A percentile compares a stretch with the other conserved stretches of the same genome.
Evolutionary conservation across 768 basidiomycete genomes (phyloP).

Genomic region (Scleroderma citrinum): DNA sequence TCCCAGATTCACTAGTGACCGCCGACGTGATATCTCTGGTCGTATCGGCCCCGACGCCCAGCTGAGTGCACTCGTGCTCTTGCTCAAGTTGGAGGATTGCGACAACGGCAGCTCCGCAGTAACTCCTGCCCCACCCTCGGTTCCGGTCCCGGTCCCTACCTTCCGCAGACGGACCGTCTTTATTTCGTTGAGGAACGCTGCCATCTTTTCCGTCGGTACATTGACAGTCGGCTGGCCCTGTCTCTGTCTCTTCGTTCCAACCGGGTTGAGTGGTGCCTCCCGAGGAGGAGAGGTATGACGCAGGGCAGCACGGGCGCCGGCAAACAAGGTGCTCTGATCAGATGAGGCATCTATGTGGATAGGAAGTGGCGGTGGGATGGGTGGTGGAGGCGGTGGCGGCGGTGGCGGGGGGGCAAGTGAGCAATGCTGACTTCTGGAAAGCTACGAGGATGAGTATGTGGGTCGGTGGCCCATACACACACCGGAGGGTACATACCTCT

Average conservation of each 20-base stretch:
- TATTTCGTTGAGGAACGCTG: slow-evolving; percentile 73
- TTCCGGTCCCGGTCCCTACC: slow-evolving; percentile 32
- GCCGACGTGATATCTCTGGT: slow-evolving; percentile 20
- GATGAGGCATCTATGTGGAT: slow-evolving; percentile 26
- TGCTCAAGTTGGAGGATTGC: slow-evolving; percentile 26
- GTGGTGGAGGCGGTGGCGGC: slow-evolving; percentile 36
- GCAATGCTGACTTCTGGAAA: slow-evolving; percentile 35
- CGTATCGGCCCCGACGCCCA: slow-evolving; percentile 5
- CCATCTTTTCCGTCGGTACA: slow-evolving; percentile 78
- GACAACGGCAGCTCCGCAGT: neutral
- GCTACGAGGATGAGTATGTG: slow-evolving; percentile 28
- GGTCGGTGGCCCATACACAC: neutral
- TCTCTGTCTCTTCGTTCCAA: slow-evolving; percentile 38
- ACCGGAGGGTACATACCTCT: slow-evolving; percentile 35
- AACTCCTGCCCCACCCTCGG: slow-evolving; percentile 6
- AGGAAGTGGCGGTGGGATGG: slow-evolving; percentile 26
- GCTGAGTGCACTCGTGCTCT: slow-evolving; percentile 19
- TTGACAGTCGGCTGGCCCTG: slow-evolving; percentile 63
- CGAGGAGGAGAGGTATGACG: slow-evolving; percentile 47
- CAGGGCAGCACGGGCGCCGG: slow-evolving; percentile 59
- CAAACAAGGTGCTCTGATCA: slow-evolving; percentile 38
- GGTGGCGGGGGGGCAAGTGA: slow-evolving; percentile 35
- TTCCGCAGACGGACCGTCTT: slow-evolving; percentile 67
- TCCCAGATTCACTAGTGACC: slow-evolving; percentile 22
- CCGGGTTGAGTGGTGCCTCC: slow-evolving; percentile 45